These are phyloP conservation scores for Myriosclerotinia scirpicola DNA, from an alignment of 2,329 filamentous ascomycete genomes.

Conservation along the genomic window DNA sequence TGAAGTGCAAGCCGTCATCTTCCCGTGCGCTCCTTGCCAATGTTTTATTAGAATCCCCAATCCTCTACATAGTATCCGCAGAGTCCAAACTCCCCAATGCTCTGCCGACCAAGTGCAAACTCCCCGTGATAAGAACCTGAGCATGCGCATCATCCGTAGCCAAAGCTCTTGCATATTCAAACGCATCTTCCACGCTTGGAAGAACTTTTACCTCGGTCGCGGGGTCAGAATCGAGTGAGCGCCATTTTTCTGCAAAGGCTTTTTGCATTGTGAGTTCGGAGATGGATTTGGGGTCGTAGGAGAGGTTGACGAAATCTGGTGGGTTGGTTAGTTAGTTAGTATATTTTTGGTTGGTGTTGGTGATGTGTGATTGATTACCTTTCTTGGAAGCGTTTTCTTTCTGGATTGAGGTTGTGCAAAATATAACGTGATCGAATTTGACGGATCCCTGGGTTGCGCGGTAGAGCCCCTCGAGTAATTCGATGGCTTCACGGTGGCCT, in stretches of 20 bases:
- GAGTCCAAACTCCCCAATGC: conserved; percentile 70
- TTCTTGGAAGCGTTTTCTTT: conserved; percentile 53
- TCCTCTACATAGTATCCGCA: conserved; percentile 29
- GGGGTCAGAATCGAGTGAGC: conserved; percentile 21
- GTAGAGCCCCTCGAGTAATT: conserved; percentile 53
- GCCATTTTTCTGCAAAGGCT: conserved; percentile 45
- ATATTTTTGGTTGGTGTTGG: not conserved
- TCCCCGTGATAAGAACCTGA: conserved; percentile 55
- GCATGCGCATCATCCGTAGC: conserved; percentile 30
- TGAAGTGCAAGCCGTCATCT: not conserved
- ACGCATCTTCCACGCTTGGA: conserved; percentile 57
- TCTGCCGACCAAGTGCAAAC: conserved; percentile 64
- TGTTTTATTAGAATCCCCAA: not conserved
- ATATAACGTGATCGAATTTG: conserved; percentile 72
- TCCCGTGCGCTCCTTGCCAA: not conserved
- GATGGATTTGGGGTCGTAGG: conserved; percentile 43
- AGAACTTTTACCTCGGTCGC: conserved; percentile 41
- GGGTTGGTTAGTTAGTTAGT: not conserved
- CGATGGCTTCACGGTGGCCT: conserved; percentile 46
- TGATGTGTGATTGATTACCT: conserved; percentile 34
- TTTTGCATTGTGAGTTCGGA: conserved; percentile 65
- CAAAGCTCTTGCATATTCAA: conserved; percentile 48
- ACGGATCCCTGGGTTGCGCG: conserved; percentile 45
- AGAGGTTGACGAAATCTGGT: conserved; percentile 58
- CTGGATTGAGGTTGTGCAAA: conserved; percentile 70